A percentile compares a stretch with the other conserved stretches of the same genome.
Evolutionary conservation across 177 flowering plant genomes (phyloP).

Genomic region (Vitis hybrid): DNA sequence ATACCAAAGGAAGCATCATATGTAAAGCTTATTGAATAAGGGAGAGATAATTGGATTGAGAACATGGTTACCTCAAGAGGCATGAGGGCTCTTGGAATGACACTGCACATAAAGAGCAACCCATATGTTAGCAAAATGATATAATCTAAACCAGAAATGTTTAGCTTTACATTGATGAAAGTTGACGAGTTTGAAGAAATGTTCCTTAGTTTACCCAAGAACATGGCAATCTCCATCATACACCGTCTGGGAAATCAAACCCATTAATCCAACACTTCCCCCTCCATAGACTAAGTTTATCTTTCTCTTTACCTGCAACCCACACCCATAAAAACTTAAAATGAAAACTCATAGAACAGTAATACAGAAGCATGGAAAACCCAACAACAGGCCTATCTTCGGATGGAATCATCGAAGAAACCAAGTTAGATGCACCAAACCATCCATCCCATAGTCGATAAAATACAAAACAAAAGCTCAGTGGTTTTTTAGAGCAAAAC

Average conservation of each 20-base stretch:
- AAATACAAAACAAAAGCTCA: too few relatives aligned
- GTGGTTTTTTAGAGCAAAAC: too few relatives aligned
- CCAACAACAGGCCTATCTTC: too few relatives aligned
- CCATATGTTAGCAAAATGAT: conserved; percentile 9
- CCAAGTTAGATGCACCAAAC: too few relatives aligned
- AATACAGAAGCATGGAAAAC: neutral
- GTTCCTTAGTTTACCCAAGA: conserved; percentile 55
- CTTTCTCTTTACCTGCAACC: conserved; percentile 65
- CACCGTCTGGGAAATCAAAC: conserved; percentile 65
- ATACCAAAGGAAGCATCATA: too few relatives aligned
- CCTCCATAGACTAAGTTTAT: conserved; percentile 90
- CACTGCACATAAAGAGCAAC: conserved; percentile 48
- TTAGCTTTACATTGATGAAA: neutral
- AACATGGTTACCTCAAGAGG: conserved; percentile 77
- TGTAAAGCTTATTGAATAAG: neutral
- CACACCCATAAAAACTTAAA: conserved; percentile 1
- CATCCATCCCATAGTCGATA: too few relatives aligned
- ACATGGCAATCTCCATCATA: conserved; percentile 76
- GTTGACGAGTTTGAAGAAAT: neutral
- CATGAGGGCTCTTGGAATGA: conserved; percentile 90
- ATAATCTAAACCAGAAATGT: conserved; percentile 7
- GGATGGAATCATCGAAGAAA: too few relatives aligned
- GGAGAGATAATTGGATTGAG: neutral
- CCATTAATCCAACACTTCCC: conserved; percentile 92
- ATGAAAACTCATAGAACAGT: neutral